Base-by-base conservation (phyloP, 2,329 filamentous ascomycete species). In the Aspergillaceae sp. region DNA sequence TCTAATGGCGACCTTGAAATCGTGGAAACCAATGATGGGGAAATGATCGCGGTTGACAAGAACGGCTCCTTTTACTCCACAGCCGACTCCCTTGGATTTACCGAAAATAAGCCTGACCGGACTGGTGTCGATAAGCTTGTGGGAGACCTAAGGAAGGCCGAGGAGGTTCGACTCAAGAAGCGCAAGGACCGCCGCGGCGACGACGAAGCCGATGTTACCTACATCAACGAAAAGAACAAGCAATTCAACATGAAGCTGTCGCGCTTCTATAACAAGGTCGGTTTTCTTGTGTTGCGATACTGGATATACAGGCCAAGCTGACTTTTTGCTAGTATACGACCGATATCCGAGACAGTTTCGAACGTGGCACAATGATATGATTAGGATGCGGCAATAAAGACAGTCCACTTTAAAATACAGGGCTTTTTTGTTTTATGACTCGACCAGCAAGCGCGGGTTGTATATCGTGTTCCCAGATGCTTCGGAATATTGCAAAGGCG, bases 201-300 rank as follows among this genome's bases (percentile, higher is more conserved):
- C 48, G 89, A 94, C 52, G 86, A 90, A 41, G 84, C 82, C 29
- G 92, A 98, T 68, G 86, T 97, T 58, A 97, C 91, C 5, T 97
- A 95, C 70, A 98, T 98, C 79, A 98, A 98, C 72, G 89, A 96
- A 72, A 96, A 98, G 84, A 98, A 98, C 77, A 97, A 97, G 77
- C 89, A 96, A 76, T 98, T 98, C 75, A 98, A 98, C 80, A 83
- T 94, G 74, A 97, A 98, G 74, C 74, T 98, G 67, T 77, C 85
- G 45, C 78, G 92, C 55, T 98, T 97, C 73, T 98, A 98, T 71
- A 92, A 98, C 73, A 94, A 95, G 71, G 75, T 77, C 68, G 50
- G 37, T 10, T 32, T 30, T 9, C 19, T 33, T n/a, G 5, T 11
- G 42, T 5, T 35, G 9, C 33, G 30, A 19, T 19, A 19, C 19